Evolutionary conservation across 352 stramenopile genomes (phyloP), one percentile per base, ranked within the genome.

Genomic region (Hyaloperonospora brassicae): DNA sequence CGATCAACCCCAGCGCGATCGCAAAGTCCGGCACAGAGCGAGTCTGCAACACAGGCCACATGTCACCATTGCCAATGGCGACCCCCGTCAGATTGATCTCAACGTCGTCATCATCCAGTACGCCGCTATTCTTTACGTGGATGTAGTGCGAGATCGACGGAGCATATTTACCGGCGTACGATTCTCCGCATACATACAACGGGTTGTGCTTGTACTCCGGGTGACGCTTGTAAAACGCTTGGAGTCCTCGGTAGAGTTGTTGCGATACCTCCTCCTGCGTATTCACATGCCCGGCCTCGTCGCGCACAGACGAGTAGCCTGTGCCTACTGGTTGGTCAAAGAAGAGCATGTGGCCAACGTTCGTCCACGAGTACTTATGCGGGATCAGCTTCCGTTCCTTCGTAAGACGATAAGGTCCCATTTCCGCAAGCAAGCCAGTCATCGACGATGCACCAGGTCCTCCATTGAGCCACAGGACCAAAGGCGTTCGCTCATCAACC

Each of bases 101-200:
- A 8, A 79, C 57, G 40, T 78, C 83, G 10, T 59, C 31, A 10
- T 44, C 34, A n/a, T 69, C 55, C 13, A 30, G 38, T n/a, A 54
- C 10, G 17, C 61, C 52, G 27, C 56, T 52, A 65, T 98, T 98
- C 41, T 86, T 73, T 31, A 83, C 57, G 47, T 97, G 72, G 50
- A 98, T 98, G 58, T 95, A 94, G 63, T 91, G 71, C 54, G 96
- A 82, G 69, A 98, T 96, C 43, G 76, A 88, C 13, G 94, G 92
- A 39, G 97, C 97, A 66, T 98, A 98, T 69, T 98, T 97, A 27
- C 96, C 96, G 2, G 96, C 95, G 68, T 99, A 97, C 30, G 84
- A 97, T 72, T 99, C 95, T 49, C 95, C 86, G 22, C 78, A 93
- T 10, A 87, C 59, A 36, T 72, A 86, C 52, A 89, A 40, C 7